A percentile compares a stretch with the other conserved stretches of the same genome.
These are phyloP conservation scores for Telopea speciosissima DNA, from an alignment of 177 flowering plant genomes.

Conservation along the genomic window DNA sequence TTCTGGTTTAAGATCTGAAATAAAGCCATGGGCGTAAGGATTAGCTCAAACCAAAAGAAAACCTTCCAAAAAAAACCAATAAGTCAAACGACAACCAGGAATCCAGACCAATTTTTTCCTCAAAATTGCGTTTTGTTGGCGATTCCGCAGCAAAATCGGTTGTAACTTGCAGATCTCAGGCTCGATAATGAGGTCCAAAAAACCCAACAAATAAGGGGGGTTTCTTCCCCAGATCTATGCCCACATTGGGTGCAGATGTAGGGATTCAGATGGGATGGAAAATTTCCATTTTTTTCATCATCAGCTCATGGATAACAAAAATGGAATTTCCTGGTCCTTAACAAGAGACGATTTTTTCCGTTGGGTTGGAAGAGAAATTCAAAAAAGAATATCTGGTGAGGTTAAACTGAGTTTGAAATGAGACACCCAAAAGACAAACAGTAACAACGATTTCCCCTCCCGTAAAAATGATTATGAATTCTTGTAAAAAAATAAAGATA, in stretches of 20 bases:
- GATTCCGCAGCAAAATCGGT: not conserved
- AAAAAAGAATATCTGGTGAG: not conserved
- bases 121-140: not conserved
- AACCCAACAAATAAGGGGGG: not conserved
- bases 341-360: constrained; percentile 1
- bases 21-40: not conserved
- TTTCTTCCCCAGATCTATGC: not conserved
- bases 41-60: not conserved
- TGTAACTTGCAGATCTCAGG: constrained; percentile 1
- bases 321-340: not conserved
- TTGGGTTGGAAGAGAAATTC: not conserved
- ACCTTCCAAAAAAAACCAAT: too few relatives aligned
- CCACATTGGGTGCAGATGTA: not conserved
- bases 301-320: too few relatives aligned
- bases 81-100: not conserved
- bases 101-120: not conserved
- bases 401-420: too few relatives aligned
- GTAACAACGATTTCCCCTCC: too few relatives aligned
- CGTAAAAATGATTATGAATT: too few relatives aligned
- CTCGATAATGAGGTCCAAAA: not conserved
- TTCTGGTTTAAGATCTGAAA: constrained; percentile 7
- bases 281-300: too few relatives aligned
- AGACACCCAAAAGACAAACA: too few relatives aligned
- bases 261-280: not conserved
- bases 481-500: too few relatives aligned